These are phyloP conservation scores for Phalaenopsis hybrid DNA, from an alignment of 116 monocot species.

Conservation along the genomic window DNA sequence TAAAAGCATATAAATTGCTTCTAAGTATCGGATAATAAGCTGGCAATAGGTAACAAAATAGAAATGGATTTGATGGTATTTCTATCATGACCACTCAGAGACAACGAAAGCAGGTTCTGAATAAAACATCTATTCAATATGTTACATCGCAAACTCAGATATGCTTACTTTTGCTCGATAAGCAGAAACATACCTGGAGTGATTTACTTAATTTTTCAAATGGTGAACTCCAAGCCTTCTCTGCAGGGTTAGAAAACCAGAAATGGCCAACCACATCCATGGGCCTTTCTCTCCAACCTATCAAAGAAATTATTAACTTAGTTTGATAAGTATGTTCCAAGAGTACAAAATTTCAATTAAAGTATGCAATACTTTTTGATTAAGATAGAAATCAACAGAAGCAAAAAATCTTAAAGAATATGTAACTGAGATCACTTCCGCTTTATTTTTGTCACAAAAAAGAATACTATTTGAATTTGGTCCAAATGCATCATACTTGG, in stretches of 20 bases:
- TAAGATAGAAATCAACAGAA: not conserved
- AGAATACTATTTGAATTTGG: too few species aligned
- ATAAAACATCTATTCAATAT: not conserved
- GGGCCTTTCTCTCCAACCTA: not conserved
- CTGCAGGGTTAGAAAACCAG: slow-evolving; percentile 13
- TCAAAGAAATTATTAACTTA: not conserved
- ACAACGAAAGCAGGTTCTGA: not conserved
- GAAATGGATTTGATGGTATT: not conserved
- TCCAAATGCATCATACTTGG: too few species aligned
- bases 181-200: slow-evolving; percentile 46
- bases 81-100: not conserved
- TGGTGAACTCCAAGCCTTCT: slow-evolving; percentile 28
- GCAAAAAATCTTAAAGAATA: not conserved
- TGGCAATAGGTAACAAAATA: not conserved
- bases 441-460: not conserved
- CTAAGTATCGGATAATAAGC: not conserved
- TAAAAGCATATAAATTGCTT: not conserved
- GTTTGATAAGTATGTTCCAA: not conserved
- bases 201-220: slow-evolving; percentile 44
- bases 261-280: slow-evolving; percentile 8
- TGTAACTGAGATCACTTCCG: not conserved
- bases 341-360: not conserved
- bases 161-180: not conserved
- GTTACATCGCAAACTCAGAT: not conserved
- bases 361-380: not conserved